Conservation (phyloP, 2,329 filamentous ascomycete species). For the Pseudogymnoascus sp. region DNA sequence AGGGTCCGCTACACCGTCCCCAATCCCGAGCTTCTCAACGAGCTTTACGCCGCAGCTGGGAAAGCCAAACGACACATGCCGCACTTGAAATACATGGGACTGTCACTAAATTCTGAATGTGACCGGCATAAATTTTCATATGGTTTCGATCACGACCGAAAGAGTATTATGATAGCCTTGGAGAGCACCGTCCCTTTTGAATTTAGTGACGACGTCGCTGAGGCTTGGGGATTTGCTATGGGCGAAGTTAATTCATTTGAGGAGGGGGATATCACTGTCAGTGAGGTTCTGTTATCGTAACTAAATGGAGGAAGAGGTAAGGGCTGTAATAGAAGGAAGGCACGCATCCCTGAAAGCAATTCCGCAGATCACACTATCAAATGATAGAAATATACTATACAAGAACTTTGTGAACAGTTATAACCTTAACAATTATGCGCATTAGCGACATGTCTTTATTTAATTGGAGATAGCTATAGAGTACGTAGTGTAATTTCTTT, state of each 20-base stretch:
- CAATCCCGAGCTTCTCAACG: background rate
- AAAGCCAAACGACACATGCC: background rate
- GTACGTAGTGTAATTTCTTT: too few relatives aligned
- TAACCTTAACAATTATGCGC: too few relatives aligned
- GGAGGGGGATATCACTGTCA: background rate
- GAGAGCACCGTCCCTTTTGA: background rate
- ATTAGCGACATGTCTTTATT: too few relatives aligned
- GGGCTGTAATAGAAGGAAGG: background rate
- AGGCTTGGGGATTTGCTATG: background rate
- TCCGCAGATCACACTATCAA: too few relatives aligned
- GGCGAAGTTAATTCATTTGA: background rate
- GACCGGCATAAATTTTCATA: background rate
- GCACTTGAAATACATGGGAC: background rate
- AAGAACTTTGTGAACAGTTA: too few relatives aligned
- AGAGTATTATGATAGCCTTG: background rate
- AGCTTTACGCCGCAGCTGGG: background rate
- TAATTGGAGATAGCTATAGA: too few relatives aligned
- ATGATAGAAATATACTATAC: too few relatives aligned
- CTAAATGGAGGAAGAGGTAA: background rate
- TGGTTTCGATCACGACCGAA: background rate
- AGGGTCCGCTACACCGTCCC: background rate
- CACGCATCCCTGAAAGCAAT: background rate
- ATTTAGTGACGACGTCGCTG: background rate
- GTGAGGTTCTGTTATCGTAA: background rate
- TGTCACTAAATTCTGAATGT: background rate